Conservation (phyloP, 805 yeast species). For the Ogataea methylovora region DNA sequence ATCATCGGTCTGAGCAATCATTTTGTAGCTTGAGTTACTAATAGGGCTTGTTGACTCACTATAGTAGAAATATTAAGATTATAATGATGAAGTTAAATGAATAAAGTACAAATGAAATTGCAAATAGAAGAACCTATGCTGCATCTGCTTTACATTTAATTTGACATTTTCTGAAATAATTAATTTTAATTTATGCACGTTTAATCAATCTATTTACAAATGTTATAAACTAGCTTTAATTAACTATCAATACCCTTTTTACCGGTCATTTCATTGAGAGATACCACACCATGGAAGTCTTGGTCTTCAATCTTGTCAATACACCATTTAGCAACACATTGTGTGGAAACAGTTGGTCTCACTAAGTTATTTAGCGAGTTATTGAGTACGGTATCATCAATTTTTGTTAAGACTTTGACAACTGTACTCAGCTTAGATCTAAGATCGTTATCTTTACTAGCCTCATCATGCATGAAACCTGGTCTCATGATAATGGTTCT, state of each 20-base stretch:
- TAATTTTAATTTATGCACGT: too few species aligned
- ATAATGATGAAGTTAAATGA: too few species aligned
- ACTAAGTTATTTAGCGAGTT: slow-evolving; percentile 40
- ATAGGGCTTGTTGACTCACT: too few species aligned
- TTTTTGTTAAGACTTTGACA: slow-evolving; percentile 34
- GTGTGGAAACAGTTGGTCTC: slow-evolving; percentile 61
- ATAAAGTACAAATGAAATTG: too few species aligned
- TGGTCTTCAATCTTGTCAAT: slow-evolving; percentile 47
- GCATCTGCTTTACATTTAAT: too few species aligned
- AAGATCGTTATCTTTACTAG: slow-evolving; percentile 19
- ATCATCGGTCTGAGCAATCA: too few species aligned
- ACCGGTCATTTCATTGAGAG: slow-evolving; percentile 40
- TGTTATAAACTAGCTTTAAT: background rate
- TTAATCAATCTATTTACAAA: background rate
- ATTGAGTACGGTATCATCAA: slow-evolving; percentile 35
- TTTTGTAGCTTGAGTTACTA: too few species aligned
- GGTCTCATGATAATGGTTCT: slow-evolving; percentile 70
- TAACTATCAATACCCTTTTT: background rate
- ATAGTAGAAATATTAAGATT: too few species aligned
- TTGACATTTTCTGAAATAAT: too few species aligned
- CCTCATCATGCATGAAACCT: slow-evolving; percentile 70
- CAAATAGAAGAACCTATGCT: too few species aligned
- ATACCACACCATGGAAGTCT: slow-evolving; percentile 48
- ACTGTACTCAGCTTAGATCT: slow-evolving; percentile 35
- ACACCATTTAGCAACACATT: slow-evolving; percentile 54